Evolutionary conservation across 169 alveolate species (phyloP), one percentile per base, ranked within the genome.

Genomic region (Plasmodium cynomolgi): DNA sequence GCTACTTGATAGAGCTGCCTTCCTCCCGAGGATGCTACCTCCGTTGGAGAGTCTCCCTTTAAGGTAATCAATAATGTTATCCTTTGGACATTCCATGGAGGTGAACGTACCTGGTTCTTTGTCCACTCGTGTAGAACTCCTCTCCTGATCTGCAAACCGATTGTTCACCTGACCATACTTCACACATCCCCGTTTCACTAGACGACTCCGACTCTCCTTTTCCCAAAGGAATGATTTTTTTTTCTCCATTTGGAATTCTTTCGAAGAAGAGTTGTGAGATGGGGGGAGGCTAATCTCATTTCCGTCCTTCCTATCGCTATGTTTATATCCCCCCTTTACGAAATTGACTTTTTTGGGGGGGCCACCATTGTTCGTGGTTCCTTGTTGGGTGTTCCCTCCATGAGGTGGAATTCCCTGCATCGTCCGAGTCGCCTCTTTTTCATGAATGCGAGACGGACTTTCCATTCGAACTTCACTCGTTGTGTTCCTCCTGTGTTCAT

Each of bases 171-270:
- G 44, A n/a, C 26, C 31, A 77, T 75, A 41, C 44, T 75, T 86
- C 20, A 56, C 72, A 31, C 71, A 23, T 17, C 71, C 58, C 56
- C 71, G 62, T 77, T 58, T 86, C 13, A 47, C 23, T 75, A 31
- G 41, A 7, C 62, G 62, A 86, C 44, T 86, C 23, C 62, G 62
- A 86, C 44, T 86, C 26, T 86, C 93, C 68, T 79, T 86, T 44
- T 86, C 62, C 93, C 93, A 86, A 20, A 86, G 68, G 29, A 75
- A 86, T 7, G 93, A 86, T 7, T 86, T 86, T 31, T 79, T 54
- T 37, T 75, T 37, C 26, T 75, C 84, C 5, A 68, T 23, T 68
- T 20, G 15, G 2, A 17, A 33, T 5, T 68, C 39, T 11, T 68
- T 8, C 31, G 15, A 2, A 68, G 15, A 8, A 9, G n/a, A 68